Percentiles rank a stretch among this genome's conserved stretches.
These are phyloP conservation scores for Glycine soja DNA, from an alignment of 306 rosid species.

Conservation along the genomic window DNA sequence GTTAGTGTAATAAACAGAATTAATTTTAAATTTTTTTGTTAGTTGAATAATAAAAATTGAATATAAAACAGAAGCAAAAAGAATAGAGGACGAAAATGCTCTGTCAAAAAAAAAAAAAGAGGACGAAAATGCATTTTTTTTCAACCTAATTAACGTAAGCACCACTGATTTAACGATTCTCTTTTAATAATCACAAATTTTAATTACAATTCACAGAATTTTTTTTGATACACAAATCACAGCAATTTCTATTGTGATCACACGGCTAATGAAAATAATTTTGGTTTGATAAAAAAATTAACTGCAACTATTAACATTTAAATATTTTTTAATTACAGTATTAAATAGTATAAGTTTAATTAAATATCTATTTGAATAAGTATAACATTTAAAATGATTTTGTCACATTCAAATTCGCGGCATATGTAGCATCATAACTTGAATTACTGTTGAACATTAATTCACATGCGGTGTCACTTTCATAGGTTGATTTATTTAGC, in stretches of 20 bases:
- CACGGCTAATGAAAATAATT: background rate
- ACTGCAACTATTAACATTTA: background rate
- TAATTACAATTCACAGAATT: background rate
- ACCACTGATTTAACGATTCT: too few relatives aligned
- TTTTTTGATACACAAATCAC: background rate
- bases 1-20: too few relatives aligned
- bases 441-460: conserved; percentile 7
- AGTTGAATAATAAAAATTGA: too few relatives aligned
- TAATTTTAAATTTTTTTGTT: too few relatives aligned
- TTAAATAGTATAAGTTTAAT: background rate
- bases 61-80: too few relatives aligned
- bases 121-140: too few relatives aligned
- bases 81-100: too few relatives aligned
- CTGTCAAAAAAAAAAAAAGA: too few relatives aligned
- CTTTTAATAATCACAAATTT: background rate
- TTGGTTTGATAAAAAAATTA: background rate
- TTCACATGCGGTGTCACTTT: conserved; percentile 50
- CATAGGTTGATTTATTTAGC: conserved; percentile 12
- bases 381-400: background rate
- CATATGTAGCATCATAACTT: conserved; percentile 3
- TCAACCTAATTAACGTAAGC: too few relatives aligned
- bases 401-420: background rate
- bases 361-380: background rate
- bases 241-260: too few relatives aligned
- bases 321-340: background rate